These are phyloP conservation scores for Podospora australis DNA, from an alignment of 495 filamentous ascomycete genomes.

Conservation along the genomic window DNA sequence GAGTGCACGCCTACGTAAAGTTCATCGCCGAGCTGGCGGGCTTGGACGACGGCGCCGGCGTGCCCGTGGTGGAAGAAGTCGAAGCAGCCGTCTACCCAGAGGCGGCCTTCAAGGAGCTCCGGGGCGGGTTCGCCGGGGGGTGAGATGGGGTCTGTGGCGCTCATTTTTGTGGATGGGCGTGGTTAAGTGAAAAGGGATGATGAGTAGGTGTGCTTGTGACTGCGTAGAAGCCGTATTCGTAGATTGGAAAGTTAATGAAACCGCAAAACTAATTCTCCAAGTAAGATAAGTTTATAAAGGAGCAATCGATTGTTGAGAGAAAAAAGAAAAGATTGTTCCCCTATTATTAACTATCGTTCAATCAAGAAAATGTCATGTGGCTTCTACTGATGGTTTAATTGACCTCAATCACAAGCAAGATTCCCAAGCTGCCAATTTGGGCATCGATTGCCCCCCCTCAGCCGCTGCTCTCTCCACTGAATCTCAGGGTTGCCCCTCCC, in stretches of 20 bases:
- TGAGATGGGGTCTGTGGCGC: conserved; percentile 11
- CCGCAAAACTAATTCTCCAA: too few species aligned
- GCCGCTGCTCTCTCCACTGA: conserved; percentile 2
- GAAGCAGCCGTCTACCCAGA: conserved; percentile 98
- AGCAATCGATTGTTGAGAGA: too few species aligned
- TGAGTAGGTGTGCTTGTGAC: not conserved
- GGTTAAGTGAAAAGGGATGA: not conserved
- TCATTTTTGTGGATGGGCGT: conserved; percentile 11
- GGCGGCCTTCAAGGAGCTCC: conserved; percentile 58
- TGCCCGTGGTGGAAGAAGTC: conserved; percentile 99
- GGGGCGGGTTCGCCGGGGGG: conserved; percentile 35
- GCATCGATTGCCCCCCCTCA: conserved; percentile 2
- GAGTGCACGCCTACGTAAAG: conserved; percentile 90
- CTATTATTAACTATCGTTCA: not conserved
- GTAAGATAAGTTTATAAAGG: too few species aligned
- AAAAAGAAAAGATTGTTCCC: not conserved
- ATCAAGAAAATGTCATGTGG: not conserved
- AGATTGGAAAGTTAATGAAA: too few species aligned
- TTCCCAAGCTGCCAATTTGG: conserved; percentile 3
- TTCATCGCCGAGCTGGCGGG: conserved; percentile 64
- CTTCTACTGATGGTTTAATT: not conserved
- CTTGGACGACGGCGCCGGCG: conserved; percentile 91
- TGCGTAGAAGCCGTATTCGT: not conserved
- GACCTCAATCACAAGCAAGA: not conserved
- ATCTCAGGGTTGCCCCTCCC: conserved; percentile 4